Base-by-base conservation (phyloP, 1,139 yeast species). In the Komagataea norvegica region DNA sequence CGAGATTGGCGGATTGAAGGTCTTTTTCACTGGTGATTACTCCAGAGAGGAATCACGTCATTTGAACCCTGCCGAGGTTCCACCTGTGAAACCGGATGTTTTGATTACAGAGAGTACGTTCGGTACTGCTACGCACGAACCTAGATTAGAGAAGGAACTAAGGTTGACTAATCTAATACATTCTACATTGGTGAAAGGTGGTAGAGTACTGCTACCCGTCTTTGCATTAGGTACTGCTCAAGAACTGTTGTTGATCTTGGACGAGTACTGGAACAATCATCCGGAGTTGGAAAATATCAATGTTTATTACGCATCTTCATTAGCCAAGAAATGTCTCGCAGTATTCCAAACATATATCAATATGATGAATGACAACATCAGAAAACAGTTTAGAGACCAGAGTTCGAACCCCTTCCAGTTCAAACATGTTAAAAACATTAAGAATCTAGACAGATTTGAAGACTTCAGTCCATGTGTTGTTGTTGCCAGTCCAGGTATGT, bases 151-250 rank as follows among this genome's bases (percentile, higher is more conserved):
- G 44, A 82, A 91, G 58, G 98, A 91, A 57, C 68, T 75, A 11
- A 74, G 91, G 52, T 65, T 91, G 49, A 86, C 95, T 4, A 79
- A 78, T 37, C 64, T 87, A 32, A 86, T 91, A 21, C 96, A 91
- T 53, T 76, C 88, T 0, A 87, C 97, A 0, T 65, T 91, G 6
- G 67, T 74, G 29, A 85, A 85, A 51, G 98, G 97, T 30, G 99
- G 99, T 0, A 72, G 96, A 41, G 91, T 93, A 19, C 65, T 91
- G 40, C 65, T 91, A 59, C 99, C 99, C 0, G 96, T 89, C 1
- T 91, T 91, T 63, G 97, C 98, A 0, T 70, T 91, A 29, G 99
- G 99, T 25, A 79, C 95, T 49, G 97, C 98, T 0, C 99, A 91
- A 57, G 98, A 91, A 57, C 69, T 91, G 35, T 67, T 91, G 54